phyloP scores from a whole-genome alignment of 768 basidiomycete species.

The Hygrophorus russula region DNA sequence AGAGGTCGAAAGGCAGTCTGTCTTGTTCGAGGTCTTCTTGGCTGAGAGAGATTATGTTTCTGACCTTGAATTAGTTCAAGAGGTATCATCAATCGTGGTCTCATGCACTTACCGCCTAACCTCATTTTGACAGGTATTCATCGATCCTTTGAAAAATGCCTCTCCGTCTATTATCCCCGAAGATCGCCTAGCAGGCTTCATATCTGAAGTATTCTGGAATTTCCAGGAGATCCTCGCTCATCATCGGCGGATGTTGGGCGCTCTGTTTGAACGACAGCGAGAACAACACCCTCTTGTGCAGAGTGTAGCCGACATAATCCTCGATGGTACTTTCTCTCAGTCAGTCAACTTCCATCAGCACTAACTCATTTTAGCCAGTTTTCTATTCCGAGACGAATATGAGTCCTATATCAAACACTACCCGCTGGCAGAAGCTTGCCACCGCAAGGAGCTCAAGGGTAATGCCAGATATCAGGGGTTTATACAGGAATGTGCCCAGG shows the following conservation, averaged over 20 bases:
- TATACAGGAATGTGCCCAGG: constrained; percentile 46
- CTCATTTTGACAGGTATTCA: constrained; percentile 45
- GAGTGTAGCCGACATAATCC: constrained; percentile 75
- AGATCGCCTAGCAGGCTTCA: constrained; percentile 48
- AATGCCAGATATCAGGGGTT: constrained; percentile 63
- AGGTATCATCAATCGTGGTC: constrained; percentile 22
- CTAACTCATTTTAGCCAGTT: constrained; percentile 24
- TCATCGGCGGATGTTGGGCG: constrained; percentile 57
- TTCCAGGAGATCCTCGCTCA: constrained; percentile 52
- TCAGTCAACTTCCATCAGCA: constrained; percentile 13
- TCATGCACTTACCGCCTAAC: constrained; percentile 1
- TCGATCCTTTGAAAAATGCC: constrained; percentile 49
- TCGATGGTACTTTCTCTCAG: constrained; percentile 46
- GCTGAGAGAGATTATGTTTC: constrained; percentile 81
- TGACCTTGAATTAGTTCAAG: constrained; percentile 62
- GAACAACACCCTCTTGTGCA: constrained; percentile 80
- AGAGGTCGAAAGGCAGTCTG: constrained; percentile 79
- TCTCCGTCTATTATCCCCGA: constrained; percentile 56
- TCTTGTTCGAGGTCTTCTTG: constrained; percentile 84
- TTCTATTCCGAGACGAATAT: constrained; percentile 48
- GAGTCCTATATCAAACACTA: constrained; percentile 84
- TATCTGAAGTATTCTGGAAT: constrained; percentile 80
- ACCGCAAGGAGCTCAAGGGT: constrained; percentile 62
- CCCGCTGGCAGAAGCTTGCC: constrained; percentile 73
- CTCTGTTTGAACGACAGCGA: constrained; percentile 69